Percentiles rank a stretch among this genome's conserved stretches.
Evolutionary conservation across 2,329 filamentous ascomycete species (phyloP).

Genomic region (Cladosporium colombiae): DNA sequence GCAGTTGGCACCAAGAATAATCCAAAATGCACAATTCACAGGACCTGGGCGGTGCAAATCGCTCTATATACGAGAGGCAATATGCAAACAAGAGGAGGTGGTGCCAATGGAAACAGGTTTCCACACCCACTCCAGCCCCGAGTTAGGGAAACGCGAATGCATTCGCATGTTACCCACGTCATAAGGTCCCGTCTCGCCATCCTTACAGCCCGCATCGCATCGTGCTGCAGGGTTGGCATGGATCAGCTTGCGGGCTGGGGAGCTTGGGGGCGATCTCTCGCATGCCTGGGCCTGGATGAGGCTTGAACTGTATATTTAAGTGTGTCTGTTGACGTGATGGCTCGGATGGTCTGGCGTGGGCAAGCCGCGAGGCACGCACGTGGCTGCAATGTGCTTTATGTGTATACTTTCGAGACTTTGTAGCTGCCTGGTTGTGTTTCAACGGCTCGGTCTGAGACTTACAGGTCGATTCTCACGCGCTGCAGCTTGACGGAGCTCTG

Average conservation of each 20-base stretch:
- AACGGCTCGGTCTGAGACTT: background rate
- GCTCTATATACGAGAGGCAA: background rate
- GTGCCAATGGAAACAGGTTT: conserved; percentile 4
- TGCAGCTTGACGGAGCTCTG: background rate
- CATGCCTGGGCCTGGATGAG: background rate
- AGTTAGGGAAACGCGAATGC: conserved; percentile 7
- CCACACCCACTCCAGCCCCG: conserved; percentile 2
- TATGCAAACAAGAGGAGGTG: conserved; percentile 4
- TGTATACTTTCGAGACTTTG: background rate
- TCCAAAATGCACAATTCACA: conserved; percentile 2
- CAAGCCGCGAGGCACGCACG: background rate
- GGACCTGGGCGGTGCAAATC: background rate
- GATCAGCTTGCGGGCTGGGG: conserved; percentile 6
- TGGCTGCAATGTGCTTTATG: background rate
- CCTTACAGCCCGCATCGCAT: background rate
- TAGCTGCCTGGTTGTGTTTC: background rate
- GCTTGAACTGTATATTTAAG: background rate
- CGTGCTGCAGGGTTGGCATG: background rate
- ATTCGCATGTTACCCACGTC: background rate
- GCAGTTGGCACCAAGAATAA: conserved; percentile 5
- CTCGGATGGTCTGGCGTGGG: background rate
- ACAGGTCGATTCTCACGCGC: background rate
- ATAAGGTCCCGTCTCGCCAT: conserved; percentile 1
- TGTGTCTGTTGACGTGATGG: background rate
- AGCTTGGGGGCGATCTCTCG: background rate